Evolutionary conservation across 2,329 filamentous ascomycete genomes (phyloP), one percentile per base, ranked within the genome.

Genomic region (Fusarium veterinarium): DNA sequence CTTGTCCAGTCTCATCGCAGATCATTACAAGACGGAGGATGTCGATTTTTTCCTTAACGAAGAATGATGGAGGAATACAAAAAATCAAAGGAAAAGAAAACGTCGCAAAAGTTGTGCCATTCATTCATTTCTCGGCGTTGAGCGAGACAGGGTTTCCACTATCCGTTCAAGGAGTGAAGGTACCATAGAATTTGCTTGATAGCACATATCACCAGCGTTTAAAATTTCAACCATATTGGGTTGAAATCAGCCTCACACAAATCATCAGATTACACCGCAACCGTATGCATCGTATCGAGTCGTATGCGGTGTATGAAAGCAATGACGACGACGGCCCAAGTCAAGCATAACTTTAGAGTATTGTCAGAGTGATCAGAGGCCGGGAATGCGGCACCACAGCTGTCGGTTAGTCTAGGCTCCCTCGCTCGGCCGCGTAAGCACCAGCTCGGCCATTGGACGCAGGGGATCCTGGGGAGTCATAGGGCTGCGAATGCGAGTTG

Each of bases 21-120:
- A 95, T 78, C 92, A 95, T 79, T 94, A 95, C 81, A 91, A 92
- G 73, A 84, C 87, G 31, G 91, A 94, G 78, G 92, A 95, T 76
- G 89, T 92, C 60, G 90, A 90, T 75, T 89, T 90, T 69, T 85
- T 89, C 68, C 79, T 86, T 14, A 84, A 82, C 79, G 76, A 77
- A 49, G 77, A 80, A 28, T 67, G 68, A 68, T 72, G 71, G 74
- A 52, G 44, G 60, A 46, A 59, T 64, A 20, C 48, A 35, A 28
- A 61, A 62, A 44, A 49, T 9, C 52, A 56, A 60, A 60, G 67
- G 49, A 60, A 38, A 67, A 65, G 69, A 64, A 64, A 71, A 65
- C 51, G 55, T 58, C 19, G 55, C 48, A 73, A 73, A 73, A 68
- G 59, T 72, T 71, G 65, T 73, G 60, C 45, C 45, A 44, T 71